Base-by-base conservation (phyloP, 2,329 filamentous ascomycete genomes). In the Stachybotrys elegans region DNA sequence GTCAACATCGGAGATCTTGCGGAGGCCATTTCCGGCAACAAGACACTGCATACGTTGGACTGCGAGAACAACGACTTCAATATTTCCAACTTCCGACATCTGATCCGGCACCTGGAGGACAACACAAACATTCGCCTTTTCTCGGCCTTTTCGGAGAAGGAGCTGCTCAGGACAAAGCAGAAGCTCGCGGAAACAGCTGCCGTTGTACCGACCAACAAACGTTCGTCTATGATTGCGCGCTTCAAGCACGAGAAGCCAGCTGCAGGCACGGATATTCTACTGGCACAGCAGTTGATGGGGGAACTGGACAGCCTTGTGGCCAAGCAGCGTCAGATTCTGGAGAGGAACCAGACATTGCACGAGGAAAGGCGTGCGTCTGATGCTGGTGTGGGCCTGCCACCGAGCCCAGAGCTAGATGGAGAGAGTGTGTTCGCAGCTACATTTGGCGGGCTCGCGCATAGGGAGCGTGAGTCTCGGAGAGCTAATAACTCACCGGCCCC, bases 1-100 rank as follows among this genome's bases (percentile, higher is more conserved):
- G 64, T 72, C 49, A 77, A 78, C 44, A 71, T 76, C 17, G 77
- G 74, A 21, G 71, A 74, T 40, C 55, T 79, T 34, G 75, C 74
- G 32, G 68, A 67, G 32, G 72, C 73, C 3, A 66, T 81, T 14
- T 66, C 69, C 5, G 57, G 60, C 22, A 79, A 79, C 54, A 63
- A 60, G 46, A 69, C 68, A 0, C 65, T 81, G 4, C 65, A 67
- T 22, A 75, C 75, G 43, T 58, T 81, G 14, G 77, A 81, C 54
- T 76, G 74, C 51, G 71, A 74, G 32, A 69, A 72, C 49, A 80
- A 79, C 48, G 71, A 71, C 43, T 74, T 79, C 51, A 78, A 75
- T 48, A 60, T 76, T 27, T 74, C 73, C 19, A 73, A 72, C 48
- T 63, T 75, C 43, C 64, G 67, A 23, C 72, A 73, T 54, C 56